Percentiles rank a stretch among this genome's conserved stretches.
phyloP scores from a whole-genome alignment of 2,329 filamentous ascomycete genomes.

The Pyrenophora seminiperda region DNA sequence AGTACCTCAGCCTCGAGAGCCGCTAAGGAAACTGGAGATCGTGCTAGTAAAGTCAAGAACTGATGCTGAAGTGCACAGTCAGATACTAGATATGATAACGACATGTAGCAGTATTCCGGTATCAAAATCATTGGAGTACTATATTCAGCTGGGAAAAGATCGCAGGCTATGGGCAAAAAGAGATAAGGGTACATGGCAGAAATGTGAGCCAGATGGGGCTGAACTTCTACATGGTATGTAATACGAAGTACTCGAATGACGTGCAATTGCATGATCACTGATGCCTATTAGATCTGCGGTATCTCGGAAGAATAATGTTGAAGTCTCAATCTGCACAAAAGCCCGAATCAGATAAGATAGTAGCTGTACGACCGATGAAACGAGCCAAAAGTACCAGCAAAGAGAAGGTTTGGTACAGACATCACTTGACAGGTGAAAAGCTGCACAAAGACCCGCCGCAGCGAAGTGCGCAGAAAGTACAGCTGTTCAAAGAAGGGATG shows the following conservation, averaged over 20 bases:
- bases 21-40: slow-evolving; percentile 29
- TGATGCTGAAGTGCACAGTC: slow-evolving; percentile 21
- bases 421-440: not conserved
- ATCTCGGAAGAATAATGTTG: not conserved
- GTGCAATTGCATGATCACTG: not conserved
- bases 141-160: slow-evolving; percentile 30
- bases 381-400: not conserved
- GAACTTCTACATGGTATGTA: slow-evolving; percentile 29
- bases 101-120: slow-evolving; percentile 29
- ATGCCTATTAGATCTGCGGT: slow-evolving; percentile 25
- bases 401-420: not conserved
- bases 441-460: not conserved
- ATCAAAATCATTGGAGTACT: slow-evolving; percentile 26
- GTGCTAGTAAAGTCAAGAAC: slow-evolving; percentile 30
- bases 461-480: not conserved
- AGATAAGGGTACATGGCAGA: slow-evolving; percentile 27
- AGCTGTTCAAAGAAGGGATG: not conserved
- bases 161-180: slow-evolving; percentile 32
- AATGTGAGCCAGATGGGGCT: slow-evolving; percentile 29
- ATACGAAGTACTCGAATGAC: not conserved
- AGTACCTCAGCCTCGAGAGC: slow-evolving; percentile 7
- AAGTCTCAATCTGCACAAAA: not conserved
- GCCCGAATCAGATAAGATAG: not conserved
- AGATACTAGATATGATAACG: slow-evolving; percentile 26
- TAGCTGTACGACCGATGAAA: not conserved